Percentiles rank a stretch among this genome's conserved stretches.
Conservation (phyloP, 2,329 filamentous ascomycete species). For the Metarhizium guizhouense region DNA sequence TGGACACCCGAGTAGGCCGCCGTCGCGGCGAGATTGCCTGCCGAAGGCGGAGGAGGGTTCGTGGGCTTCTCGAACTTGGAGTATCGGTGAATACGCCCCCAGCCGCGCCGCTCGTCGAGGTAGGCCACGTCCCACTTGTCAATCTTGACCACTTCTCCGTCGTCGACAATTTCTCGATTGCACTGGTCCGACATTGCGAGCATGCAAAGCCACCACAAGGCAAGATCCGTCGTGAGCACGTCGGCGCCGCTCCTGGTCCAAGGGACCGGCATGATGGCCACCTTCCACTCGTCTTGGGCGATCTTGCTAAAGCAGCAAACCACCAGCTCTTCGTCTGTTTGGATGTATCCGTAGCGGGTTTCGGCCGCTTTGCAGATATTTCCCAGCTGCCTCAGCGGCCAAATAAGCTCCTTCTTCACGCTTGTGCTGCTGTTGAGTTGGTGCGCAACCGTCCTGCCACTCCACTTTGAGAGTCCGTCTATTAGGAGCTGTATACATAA, state of each 20-base stretch:
- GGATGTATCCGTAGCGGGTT: background rate
- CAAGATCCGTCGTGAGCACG: background rate
- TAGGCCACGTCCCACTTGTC: too few species aligned
- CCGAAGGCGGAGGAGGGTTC: too few species aligned
- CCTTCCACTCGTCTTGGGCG: background rate
- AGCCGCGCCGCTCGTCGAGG: too few species aligned
- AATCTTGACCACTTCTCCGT: too few species aligned
- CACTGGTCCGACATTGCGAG: background rate
- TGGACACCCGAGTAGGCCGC: too few species aligned
- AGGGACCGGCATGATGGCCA: background rate
- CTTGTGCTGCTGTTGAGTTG: background rate
- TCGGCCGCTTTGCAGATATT: background rate
- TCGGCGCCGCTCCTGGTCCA: background rate
- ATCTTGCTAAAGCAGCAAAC: background rate
- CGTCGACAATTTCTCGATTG: too few species aligned
- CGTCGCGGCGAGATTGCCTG: too few species aligned
- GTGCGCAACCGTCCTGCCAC: background rate
- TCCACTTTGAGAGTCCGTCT: background rate
- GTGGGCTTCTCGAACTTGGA: too few species aligned
- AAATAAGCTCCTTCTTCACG: background rate
- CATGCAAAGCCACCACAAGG: constrained; percentile 1
- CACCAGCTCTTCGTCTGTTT: background rate
- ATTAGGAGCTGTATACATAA: too few species aligned
- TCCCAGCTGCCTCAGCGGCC: background rate
- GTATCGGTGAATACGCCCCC: too few species aligned